phyloP scores from a whole-genome alignment of 192 early-diverging fungal species.

The Gorgonomyces haynaldii region DNA sequence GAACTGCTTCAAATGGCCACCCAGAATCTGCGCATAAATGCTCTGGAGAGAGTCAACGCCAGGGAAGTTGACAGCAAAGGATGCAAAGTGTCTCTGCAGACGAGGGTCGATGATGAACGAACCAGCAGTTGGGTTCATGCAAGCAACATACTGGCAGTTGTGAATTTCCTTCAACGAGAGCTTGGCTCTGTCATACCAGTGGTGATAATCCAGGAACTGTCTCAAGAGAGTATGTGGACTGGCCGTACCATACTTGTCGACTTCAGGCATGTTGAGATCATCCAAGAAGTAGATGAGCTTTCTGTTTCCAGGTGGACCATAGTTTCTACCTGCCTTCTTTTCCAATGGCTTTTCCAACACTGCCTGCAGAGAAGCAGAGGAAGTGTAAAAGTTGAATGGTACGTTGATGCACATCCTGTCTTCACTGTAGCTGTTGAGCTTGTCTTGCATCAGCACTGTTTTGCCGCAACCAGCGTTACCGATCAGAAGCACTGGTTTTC shows the following conservation, averaged over 20 bases:
- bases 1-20: conserved; percentile 44
- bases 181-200: conserved; percentile 55
- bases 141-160: conserved; percentile 56
- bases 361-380: conserved; percentile 44
- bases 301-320: conserved; percentile 49
- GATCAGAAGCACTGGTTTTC: conserved; percentile 45
- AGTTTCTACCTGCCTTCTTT: conserved; percentile 56
- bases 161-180: conserved; percentile 58
- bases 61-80: conserved; percentile 54
- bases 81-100: conserved; percentile 49
- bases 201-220: conserved; percentile 49
- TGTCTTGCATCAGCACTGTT: conserved; percentile 54
- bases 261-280: conserved; percentile 60
- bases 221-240: conserved; percentile 47
- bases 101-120: conserved; percentile 47
- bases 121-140: conserved; percentile 58
- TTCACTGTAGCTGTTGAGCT: conserved; percentile 47
- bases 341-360: conserved; percentile 54
- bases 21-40: conserved; percentile 46
- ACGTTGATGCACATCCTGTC: conserved; percentile 51
- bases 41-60: conserved; percentile 41
- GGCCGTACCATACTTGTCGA: conserved; percentile 57
- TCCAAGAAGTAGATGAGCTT: conserved; percentile 58
- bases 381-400: conserved; percentile 60
- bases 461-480: conserved; percentile 58